Evolutionary conservation across 2,329 filamentous ascomycete species (phyloP).

Genomic region (Aquanectria penicillioides): DNA sequence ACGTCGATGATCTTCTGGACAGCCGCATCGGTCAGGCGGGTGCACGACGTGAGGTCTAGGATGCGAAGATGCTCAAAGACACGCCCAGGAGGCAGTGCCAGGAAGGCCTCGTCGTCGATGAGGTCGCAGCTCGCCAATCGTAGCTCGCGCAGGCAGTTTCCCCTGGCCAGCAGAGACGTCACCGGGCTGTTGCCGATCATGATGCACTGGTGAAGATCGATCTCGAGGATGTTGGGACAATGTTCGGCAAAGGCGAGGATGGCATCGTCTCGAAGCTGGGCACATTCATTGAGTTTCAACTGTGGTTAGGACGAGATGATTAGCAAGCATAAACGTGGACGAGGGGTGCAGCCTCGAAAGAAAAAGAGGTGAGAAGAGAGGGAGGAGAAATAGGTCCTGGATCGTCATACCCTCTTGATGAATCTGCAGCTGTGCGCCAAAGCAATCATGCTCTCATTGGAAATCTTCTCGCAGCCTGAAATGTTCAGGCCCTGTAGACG

Average conservation of each 20-base stretch:
- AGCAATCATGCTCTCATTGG: constrained; percentile 83
- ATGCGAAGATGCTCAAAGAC: constrained; percentile 91
- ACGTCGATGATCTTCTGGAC: constrained; percentile 88
- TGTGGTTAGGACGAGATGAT: constrained; percentile 52
- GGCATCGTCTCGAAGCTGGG: constrained; percentile 83
- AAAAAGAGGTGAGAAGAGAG: neutral
- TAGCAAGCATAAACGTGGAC: neutral
- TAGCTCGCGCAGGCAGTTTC: constrained; percentile 87
- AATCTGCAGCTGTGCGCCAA: constrained; percentile 86
- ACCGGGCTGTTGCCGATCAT: constrained; percentile 85
- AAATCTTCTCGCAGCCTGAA: constrained; percentile 84
- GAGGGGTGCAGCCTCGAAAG: too few relatives aligned
- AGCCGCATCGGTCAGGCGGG: constrained; percentile 83
- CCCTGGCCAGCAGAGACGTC: constrained; percentile 80
- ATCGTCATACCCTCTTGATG: constrained; percentile 78
- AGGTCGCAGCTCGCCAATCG: constrained; percentile 86
- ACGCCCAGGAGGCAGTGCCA: constrained; percentile 74
- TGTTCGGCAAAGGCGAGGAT: constrained; percentile 87
- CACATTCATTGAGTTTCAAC: constrained; percentile 94
- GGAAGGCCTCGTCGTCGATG: constrained; percentile 89
- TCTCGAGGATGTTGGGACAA: constrained; percentile 94
- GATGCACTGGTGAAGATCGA: constrained; percentile 89
- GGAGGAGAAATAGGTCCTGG: neutral
- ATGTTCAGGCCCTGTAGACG: constrained; percentile 94
- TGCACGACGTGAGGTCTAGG: constrained; percentile 90